A percentile compares a stretch with the other conserved stretches of the same genome.
Evolutionary conservation across 2,329 filamentous ascomycete species (phyloP).

Genomic region (Clonostachys rhizophaga): DNA sequence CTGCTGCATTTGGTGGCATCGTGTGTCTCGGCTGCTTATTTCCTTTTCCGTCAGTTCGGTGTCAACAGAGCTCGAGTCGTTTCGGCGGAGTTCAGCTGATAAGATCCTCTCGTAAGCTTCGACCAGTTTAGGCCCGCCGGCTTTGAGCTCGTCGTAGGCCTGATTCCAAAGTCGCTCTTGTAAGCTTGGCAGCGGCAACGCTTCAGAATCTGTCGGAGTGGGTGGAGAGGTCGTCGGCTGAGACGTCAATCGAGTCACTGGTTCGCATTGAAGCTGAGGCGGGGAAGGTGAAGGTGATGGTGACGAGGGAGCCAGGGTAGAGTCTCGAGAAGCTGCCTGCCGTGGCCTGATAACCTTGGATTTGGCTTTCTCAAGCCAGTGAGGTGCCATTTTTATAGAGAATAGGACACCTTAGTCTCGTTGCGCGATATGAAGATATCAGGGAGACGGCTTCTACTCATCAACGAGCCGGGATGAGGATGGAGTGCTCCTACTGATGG

Average conservation of each 20-base stretch:
- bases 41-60: neutral
- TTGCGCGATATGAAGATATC: neutral
- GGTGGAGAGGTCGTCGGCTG: neutral
- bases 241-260: neutral
- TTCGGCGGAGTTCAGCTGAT: neutral
- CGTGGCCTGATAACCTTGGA: neutral
- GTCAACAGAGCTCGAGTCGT: neutral
- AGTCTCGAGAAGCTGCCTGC: too few species aligned
- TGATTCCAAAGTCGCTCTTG: constrained; percentile 2
- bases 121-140: constrained; percentile 1
- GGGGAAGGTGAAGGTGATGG: neutral
- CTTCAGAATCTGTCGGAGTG: neutral
- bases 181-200: neutral
- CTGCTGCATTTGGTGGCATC: constrained; percentile 12
- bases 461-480: too few species aligned
- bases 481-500: too few species aligned
- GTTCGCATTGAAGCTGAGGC: neutral
- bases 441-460: too few species aligned
- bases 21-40: neutral
- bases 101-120: neutral
- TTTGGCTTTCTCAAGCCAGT: neutral
- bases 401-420: neutral
- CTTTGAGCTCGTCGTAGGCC: constrained; percentile 1
- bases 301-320: neutral
- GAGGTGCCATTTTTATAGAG: neutral